These are phyloP conservation scores for Nicotiana otophora DNA, from an alignment of 257 asterid species.

Conservation along the genomic window DNA sequence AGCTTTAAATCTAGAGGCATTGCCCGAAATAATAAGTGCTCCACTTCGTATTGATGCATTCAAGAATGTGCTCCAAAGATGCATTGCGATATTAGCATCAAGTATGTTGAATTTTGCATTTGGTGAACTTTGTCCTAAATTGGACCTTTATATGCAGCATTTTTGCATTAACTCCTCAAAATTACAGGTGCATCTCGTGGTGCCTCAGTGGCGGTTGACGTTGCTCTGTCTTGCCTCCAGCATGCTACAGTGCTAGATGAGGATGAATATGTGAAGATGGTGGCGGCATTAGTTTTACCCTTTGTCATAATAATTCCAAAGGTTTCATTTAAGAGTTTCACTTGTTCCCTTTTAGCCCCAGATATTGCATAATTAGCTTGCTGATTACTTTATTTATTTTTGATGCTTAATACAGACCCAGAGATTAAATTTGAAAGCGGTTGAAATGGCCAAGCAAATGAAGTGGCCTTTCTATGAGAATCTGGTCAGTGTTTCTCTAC, in stretches of 20 bases:
- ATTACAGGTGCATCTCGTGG: conserved; percentile 51
- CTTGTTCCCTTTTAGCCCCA: background rate
- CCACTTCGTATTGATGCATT: conserved; percentile 49
- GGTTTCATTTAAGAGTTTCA: conserved; percentile 37
- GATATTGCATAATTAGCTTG: conserved; percentile 1
- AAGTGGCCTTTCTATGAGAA: conserved; percentile 71
- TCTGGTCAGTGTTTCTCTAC: conserved; percentile 33
- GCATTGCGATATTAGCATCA: conserved; percentile 49
- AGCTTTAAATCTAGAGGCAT: conserved; percentile 48
- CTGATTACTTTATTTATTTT: conserved; percentile 16
- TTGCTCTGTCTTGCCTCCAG: conserved; percentile 56
- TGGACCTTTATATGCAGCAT: conserved; percentile 3
- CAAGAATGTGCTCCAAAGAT: conserved; percentile 51
- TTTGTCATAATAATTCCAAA: conserved; percentile 59
- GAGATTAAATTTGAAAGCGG: conserved; percentile 58
- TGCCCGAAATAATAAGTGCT: conserved; percentile 46
- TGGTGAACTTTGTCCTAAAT: background rate
- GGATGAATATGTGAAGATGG: conserved; percentile 35
- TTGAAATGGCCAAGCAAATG: conserved; percentile 63
- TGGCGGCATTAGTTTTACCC: conserved; percentile 64
- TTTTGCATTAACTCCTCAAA: conserved; percentile 14
- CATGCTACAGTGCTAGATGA: conserved; percentile 49
- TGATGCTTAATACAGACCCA: conserved; percentile 45
- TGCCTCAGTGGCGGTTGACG: conserved; percentile 30
- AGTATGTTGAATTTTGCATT: conserved; percentile 38